These are phyloP conservation scores for Skeletonema menzelii DNA, from an alignment of 108 stramenopile genomes.

Conservation along the genomic window DNA sequence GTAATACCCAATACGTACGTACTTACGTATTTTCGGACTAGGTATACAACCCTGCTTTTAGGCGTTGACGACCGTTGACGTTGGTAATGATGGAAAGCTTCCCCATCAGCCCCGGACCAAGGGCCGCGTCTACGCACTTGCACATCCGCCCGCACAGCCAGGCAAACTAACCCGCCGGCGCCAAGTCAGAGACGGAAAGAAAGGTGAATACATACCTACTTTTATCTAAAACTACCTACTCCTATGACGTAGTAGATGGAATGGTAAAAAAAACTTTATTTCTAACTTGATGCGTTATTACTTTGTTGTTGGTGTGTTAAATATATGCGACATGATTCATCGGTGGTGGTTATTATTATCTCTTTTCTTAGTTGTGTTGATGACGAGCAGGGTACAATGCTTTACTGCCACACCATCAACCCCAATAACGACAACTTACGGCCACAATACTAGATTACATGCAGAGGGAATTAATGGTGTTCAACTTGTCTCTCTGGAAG, in stretches of 20 bases:
- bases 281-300: too few relatives aligned
- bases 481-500: conserved; percentile 36
- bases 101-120: background rate
- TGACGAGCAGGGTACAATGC: background rate
- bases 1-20: too few relatives aligned
- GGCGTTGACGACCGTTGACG: background rate
- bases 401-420: background rate
- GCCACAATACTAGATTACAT: background rate
- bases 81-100: too few relatives aligned
- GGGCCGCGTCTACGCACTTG: background rate
- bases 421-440: background rate
- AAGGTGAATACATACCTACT: too few relatives aligned
- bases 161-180: background rate
- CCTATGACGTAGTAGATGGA: too few relatives aligned
- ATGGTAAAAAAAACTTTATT: too few relatives aligned
- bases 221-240: too few relatives aligned
- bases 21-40: too few relatives aligned
- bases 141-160: background rate
- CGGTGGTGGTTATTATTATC: too few relatives aligned
- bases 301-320: too few relatives aligned
- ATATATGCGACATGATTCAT: background rate
- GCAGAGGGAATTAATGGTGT: conserved; percentile 15
- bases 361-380: background rate
- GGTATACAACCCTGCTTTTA: too few relatives aligned
- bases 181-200: conserved; percentile 3